Conservation (phyloP, 208 protist species). For the Novymonas esmeraldas region DNA sequence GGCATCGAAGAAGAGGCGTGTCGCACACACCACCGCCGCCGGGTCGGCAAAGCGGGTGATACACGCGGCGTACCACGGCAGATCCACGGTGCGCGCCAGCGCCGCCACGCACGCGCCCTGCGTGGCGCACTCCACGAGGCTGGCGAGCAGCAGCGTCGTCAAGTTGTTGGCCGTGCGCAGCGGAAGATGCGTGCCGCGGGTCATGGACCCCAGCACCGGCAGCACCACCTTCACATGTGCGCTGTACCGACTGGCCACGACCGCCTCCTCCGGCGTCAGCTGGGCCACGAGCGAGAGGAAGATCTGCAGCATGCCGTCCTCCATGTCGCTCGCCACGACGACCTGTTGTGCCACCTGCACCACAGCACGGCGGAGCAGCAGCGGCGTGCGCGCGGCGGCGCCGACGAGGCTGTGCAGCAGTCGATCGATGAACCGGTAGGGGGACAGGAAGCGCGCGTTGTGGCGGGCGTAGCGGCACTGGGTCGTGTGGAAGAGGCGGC, state of each 20-base stretch:
- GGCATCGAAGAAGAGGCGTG: constrained; percentile 71
- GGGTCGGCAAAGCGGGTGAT: constrained; percentile 71
- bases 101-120: constrained; percentile 44
- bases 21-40: constrained; percentile 72
- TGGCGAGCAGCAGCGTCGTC: constrained; percentile 52
- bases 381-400: constrained; percentile 30
- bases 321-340: constrained; percentile 72
- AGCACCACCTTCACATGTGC: constrained; percentile 35
- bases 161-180: constrained; percentile 51
- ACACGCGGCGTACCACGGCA: constrained; percentile 73
- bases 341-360: constrained; percentile 72
- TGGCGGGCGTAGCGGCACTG: constrained; percentile 65
- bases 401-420: constrained; percentile 69
- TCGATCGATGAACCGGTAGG: constrained; percentile 70
- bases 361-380: constrained; percentile 42
- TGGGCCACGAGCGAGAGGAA: constrained; percentile 59
- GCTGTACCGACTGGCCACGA: constrained; percentile 27
- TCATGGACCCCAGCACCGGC: constrained; percentile 39
- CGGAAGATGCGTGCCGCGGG: constrained; percentile 32
- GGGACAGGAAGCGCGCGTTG: constrained; percentile 65
- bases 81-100: constrained; percentile 51
- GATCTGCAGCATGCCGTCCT: constrained; percentile 55
- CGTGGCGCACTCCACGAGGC: constrained; percentile 55
- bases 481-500: constrained; percentile 52
- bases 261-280: constrained; percentile 53